A percentile compares a stretch with the other conserved stretches of the same genome.
phyloP scores from a whole-genome alignment of 768 basidiomycete genomes.

The Lyophyllum decastes region DNA sequence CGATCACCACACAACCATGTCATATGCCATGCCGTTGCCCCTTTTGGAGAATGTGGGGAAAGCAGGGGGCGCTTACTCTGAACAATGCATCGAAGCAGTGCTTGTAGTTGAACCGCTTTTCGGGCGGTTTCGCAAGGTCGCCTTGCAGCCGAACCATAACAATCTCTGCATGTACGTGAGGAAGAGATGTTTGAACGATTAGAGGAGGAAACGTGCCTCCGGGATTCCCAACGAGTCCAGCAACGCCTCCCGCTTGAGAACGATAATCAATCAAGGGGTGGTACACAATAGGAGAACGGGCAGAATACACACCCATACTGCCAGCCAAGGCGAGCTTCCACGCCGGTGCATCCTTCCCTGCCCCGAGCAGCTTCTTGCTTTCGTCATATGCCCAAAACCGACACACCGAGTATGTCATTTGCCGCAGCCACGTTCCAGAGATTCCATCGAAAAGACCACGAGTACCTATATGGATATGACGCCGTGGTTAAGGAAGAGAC shows the following conservation, averaged over 20 bases:
- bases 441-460: conserved; percentile 86
- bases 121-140: conserved; percentile 86
- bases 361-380: conserved; percentile 81
- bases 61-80: conserved; percentile 50
- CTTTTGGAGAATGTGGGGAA: conserved; percentile 10
- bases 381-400: conserved; percentile 95
- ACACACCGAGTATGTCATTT: conserved; percentile 91
- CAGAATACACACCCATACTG: conserved; percentile 69
- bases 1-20: conserved; percentile 8
- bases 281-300: background rate
- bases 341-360: conserved; percentile 69
- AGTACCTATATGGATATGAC: conserved; percentile 46
- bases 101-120: conserved; percentile 89
- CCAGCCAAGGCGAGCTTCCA: conserved; percentile 84
- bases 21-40: conserved; percentile 11
- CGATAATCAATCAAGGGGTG: conserved; percentile 8
- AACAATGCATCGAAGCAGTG: conserved; percentile 87
- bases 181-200: background rate
- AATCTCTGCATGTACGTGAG: conserved; percentile 50
- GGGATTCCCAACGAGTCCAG: conserved; percentile 88
- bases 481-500: conserved; percentile 14
- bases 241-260: conserved; percentile 76
- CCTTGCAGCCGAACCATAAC: conserved; percentile 90
- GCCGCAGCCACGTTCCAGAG: conserved; percentile 84
- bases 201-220: conserved; percentile 50